These are phyloP conservation scores for Saitozyma podzolica DNA, from an alignment of 768 basidiomycete genomes.

Conservation along the genomic window DNA sequence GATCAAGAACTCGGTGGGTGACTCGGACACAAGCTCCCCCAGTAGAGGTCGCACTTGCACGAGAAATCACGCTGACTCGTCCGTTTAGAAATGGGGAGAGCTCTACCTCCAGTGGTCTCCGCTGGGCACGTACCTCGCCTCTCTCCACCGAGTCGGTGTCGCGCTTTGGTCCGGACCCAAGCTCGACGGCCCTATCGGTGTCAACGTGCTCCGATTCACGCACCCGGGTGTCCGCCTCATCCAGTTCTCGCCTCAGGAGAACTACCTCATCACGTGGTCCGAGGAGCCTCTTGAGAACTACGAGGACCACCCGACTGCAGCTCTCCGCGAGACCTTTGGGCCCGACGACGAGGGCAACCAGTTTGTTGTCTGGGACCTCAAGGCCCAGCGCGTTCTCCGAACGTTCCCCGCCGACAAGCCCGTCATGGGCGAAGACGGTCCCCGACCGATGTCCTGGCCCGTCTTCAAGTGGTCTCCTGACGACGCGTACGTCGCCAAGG, in stretches of 20 bases:
- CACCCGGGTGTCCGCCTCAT: slow-evolving; percentile 93
- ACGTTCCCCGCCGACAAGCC: slow-evolving; percentile 68
- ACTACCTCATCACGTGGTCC: slow-evolving; percentile 96
- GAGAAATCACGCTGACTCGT: slow-evolving; percentile 7
- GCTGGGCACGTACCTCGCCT: slow-evolving; percentile 88
- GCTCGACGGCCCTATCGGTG: slow-evolving; percentile 47
- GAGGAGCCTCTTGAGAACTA: slow-evolving; percentile 86
- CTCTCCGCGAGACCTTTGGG: slow-evolving; percentile 43
- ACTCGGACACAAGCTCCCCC: not conserved
- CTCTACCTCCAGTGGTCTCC: slow-evolving; percentile 97
- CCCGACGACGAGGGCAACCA: slow-evolving; percentile 95
- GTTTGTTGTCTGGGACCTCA: slow-evolving; percentile 98
- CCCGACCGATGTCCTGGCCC: slow-evolving; percentile 70
- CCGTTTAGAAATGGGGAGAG: slow-evolving; percentile 97
- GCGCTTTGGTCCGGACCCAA: slow-evolving; percentile 83
- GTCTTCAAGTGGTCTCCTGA: slow-evolving; percentile 96
- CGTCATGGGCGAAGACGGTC: slow-evolving; percentile 56
- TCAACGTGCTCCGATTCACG: slow-evolving; percentile 77
- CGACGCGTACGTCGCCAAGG: slow-evolving; percentile 88
- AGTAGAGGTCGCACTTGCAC: not conserved
- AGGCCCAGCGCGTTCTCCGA: slow-evolving; percentile 84
- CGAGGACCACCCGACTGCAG: slow-evolving; percentile 73
- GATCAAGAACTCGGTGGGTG: slow-evolving; percentile 68
- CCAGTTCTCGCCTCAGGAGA: slow-evolving; percentile 96
- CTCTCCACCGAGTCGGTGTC: slow-evolving; percentile 91